phyloP scores from a whole-genome alignment of 345 rosid species.

The Rhodamnia argentea region DNA sequence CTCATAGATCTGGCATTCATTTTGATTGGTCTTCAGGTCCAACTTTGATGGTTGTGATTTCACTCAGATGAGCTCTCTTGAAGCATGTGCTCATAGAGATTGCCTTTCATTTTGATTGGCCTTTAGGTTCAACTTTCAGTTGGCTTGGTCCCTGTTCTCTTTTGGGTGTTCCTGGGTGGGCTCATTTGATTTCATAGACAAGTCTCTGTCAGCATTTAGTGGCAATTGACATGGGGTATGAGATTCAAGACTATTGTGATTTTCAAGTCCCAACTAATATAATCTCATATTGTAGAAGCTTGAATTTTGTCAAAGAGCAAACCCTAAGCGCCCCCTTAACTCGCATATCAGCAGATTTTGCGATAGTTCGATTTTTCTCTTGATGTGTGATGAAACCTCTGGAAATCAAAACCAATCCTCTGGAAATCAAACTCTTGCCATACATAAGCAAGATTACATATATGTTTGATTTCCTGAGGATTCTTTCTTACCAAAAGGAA shows the following conservation, averaged over 20 bases:
- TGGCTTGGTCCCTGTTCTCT: not conserved
- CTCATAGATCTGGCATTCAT: not conserved
- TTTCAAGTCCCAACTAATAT: not conserved
- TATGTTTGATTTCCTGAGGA: not conserved
- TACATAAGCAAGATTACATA: not conserved
- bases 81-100: not conserved
- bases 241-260: not conserved
- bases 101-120: not conserved
- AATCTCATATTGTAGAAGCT: not conserved
- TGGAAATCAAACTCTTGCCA: not conserved
- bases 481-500: not conserved
- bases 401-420: not conserved
- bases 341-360: not conserved
- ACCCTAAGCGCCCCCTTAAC: not conserved
- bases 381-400: not conserved
- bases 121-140: not conserved
- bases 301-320: not conserved
- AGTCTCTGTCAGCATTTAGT: not conserved
- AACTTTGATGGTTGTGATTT: not conserved
- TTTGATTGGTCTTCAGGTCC: not conserved
- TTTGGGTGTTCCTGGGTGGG: not conserved
- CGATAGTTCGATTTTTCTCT: not conserved
- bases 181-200: not conserved
- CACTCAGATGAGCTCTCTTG: not conserved
- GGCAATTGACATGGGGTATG: not conserved